Base-by-base conservation (phyloP, 192 early-diverging fungal genomes). In the Coemansia sp. region DNA sequence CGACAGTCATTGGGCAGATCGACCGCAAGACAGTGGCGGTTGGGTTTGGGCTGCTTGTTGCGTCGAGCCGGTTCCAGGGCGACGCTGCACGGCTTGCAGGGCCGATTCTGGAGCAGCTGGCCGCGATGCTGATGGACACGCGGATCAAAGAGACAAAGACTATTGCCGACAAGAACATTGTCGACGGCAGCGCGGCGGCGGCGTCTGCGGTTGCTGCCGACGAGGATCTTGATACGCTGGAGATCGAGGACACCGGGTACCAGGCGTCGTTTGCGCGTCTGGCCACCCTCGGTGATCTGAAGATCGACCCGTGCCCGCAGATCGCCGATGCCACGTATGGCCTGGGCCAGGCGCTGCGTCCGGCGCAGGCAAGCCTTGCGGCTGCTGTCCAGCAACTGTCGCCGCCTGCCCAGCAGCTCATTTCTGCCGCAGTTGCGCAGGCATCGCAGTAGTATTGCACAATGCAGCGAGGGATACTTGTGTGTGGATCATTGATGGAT, bases 221-320 rank as follows among this genome's bases (percentile, higher is more conserved):
- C 37, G 86, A 86, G 68, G 84, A 84, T 27, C 73, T 89, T 29
- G 83, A 86, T 55, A 79, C 83, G 33, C 74, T 87, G 2, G 94
- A 95, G 72, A 80, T 93, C 42, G 92, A 94, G 55, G 89, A 91
- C 8, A 81, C 85, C 1, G 91, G 92, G 14, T 93, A 93, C 63
- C 91, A 94, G 64, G 89, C 91, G 19, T 86, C 88, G 34, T 97
- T 90, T 80, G 79, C 92, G 4, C 84, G 87, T 41, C 78, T 97
- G 34, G 83, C 88, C 13, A 88, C 93, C 0, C 79, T 90, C 20
- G 79, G 85, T 19, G 85, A 84, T 9, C 58, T 85, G 36, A 84
- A 85, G 55, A 68, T 81, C n/a, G 88, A 92, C 57, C 85, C 86
- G n/a, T 83, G 84, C 29, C 82, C 87, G 20, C 64, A 57, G 30